A percentile compares a stretch with the other conserved stretches of the same genome.
Conservation (phyloP, 441 rosid genomes). For the Isatis lusitanica region DNA sequence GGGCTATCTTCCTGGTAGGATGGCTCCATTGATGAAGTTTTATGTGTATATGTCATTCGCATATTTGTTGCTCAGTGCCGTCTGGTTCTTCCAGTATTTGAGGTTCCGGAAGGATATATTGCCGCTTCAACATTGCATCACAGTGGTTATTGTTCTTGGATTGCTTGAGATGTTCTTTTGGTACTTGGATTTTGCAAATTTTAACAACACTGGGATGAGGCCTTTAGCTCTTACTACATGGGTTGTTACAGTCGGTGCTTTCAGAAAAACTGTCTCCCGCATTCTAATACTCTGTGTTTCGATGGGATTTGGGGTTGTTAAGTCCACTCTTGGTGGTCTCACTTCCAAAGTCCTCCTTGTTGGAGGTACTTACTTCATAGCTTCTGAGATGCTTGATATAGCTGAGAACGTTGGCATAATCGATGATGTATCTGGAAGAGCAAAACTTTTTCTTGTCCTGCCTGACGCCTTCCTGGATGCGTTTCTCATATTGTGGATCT, state of each 20-base stretch:
- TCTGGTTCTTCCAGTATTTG: constrained; percentile 81
- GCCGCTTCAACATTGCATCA: constrained; percentile 90
- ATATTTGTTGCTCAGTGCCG: constrained; percentile 58
- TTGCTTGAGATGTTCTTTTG: constrained; percentile 90
- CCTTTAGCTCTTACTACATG: constrained; percentile 78
- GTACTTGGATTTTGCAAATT: constrained; percentile 81
- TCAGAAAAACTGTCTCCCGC: constrained; percentile 73
- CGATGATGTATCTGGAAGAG: constrained; percentile 88
- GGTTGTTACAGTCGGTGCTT: constrained; percentile 91
- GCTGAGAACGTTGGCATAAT: constrained; percentile 87
- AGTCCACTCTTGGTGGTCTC: constrained; percentile 96
- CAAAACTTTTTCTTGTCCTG: constrained; percentile 83
- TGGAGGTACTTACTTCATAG: constrained; percentile 84
- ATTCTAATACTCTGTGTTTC: constrained; percentile 76
- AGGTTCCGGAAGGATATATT: constrained; percentile 82
- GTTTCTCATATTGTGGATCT: constrained; percentile 91
- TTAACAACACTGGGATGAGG: constrained; percentile 72
- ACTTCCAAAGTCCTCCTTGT: constrained; percentile 86
- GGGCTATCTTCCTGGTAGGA: constrained; percentile 93
- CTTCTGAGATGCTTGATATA: constrained; percentile 84
- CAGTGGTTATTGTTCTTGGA: constrained; percentile 73
- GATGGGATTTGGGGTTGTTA: constrained; percentile 98
- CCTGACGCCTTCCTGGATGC: constrained; percentile 94
- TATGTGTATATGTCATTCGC: constrained; percentile 73
- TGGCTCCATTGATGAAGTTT: constrained; percentile 91